Percentiles rank a stretch among this genome's conserved stretches.
phyloP scores from a whole-genome alignment of 257 asterid species.

The Nicotiana knightiana region DNA sequence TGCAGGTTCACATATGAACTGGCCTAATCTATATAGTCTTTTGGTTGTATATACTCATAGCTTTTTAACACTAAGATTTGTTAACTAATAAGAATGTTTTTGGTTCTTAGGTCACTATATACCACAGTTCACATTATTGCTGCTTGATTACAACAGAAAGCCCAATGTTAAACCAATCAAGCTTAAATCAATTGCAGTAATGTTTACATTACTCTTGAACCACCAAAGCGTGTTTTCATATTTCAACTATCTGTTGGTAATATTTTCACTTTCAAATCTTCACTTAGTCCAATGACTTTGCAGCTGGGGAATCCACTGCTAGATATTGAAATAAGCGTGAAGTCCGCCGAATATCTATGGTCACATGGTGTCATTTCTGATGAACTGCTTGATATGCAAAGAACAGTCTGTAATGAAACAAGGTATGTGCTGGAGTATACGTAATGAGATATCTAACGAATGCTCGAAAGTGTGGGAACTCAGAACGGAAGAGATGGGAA shows the following conservation, averaged over 20 bases:
- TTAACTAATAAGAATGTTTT: neutral
- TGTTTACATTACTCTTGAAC: neutral
- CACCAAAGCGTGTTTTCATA: neutral
- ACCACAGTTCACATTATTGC: constrained; percentile 21
- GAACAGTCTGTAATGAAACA: constrained; percentile 17
- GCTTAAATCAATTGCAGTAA: constrained; percentile 26
- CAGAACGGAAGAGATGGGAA: neutral
- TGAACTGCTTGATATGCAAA: constrained; percentile 14
- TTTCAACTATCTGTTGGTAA: neutral
- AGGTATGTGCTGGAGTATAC: neutral
- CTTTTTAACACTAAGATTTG: neutral
- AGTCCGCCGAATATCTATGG: constrained; percentile 20
- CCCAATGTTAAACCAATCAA: constrained; percentile 17
- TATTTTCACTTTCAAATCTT: neutral
- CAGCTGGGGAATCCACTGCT: constrained; percentile 26
- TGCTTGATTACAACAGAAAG: constrained; percentile 21
- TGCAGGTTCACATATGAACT: constrained; percentile 14
- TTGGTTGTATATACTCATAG: neutral
- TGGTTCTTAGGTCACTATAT: constrained; percentile 20
- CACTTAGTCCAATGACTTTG: neutral
- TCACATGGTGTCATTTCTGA: constrained; percentile 24
- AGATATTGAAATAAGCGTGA: constrained; percentile 14
- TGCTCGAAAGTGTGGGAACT: neutral
- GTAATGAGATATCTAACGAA: neutral
- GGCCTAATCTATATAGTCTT: neutral